Evolutionary conservation across 192 early-diverging fungal species (phyloP), one percentile per base, ranked within the genome.

Genomic region (Entomortierella lignicola): DNA sequence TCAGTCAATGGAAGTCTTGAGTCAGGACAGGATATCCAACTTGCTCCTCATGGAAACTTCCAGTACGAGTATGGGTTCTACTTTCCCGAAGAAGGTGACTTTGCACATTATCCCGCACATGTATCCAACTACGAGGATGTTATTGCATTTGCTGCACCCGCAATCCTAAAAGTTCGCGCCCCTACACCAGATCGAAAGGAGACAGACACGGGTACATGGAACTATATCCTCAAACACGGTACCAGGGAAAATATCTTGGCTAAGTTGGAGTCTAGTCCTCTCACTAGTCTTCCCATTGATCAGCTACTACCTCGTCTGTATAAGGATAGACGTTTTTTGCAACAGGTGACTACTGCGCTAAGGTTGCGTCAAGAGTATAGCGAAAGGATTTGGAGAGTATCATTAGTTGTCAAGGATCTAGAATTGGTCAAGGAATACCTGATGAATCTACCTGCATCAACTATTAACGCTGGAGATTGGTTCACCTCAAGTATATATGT

Each of bases 61-160:
- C 61, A 79, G 52, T 79, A 70, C 42, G 75, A 79, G 43, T 79
- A 79, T 39, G 61, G 68, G 23, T 87, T 87, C 47, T 87, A 87
- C 55, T 87, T 87, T 66, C 86, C 86, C 21, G 64, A 67, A 5
- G 52, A 66, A 31, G 86, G 86, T 15, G 41, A 71, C 2, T 87
- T 77, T 60, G 47, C 66, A 10, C 60, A 83, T 27, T 66, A 82
- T 21, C 77, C 86, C 21, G 69, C 83, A 0, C 71, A 80, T 26
- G 63, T 84, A 29, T 75, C 80, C 0, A 60, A 66, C 56, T 60
- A 72, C 55, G 59, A 72, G 54, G 32, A 66, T 29, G 60, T 79
- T 10, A 66, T 79, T 34, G 75, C 75, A 0, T 66, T 59, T 56
- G 66, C 63, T 25, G 31, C 61, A 15, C 63, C 75, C 12, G 20